Evolutionary conservation across 768 basidiomycete species (phyloP).

Genomic region (Steccherinum ochraceum): DNA sequence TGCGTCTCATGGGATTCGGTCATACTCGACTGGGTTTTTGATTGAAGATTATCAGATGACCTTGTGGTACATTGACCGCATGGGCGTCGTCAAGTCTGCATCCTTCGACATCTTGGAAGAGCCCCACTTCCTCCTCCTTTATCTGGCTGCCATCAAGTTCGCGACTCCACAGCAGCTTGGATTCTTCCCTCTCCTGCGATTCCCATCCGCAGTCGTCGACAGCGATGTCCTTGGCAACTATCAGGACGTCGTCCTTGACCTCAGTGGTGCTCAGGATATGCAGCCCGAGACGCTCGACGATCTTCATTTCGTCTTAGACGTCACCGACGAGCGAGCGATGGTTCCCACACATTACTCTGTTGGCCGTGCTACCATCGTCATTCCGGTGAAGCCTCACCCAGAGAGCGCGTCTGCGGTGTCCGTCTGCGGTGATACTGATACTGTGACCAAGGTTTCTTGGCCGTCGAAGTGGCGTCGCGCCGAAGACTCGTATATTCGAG

Average conservation of each 20-base stretch:
- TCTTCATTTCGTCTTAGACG: background rate
- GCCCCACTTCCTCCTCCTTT: background rate
- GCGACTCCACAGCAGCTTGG: background rate
- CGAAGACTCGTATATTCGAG: background rate
- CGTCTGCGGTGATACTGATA: background rate
- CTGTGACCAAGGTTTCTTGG: background rate
- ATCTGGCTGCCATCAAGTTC: background rate
- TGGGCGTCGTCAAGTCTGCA: background rate
- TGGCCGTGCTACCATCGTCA: background rate
- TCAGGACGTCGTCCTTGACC: background rate
- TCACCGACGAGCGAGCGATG: background rate
- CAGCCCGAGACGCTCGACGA: background rate
- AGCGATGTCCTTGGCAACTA: background rate
- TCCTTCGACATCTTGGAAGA: background rate
- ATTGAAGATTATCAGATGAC: background rate
- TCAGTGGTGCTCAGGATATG: background rate
- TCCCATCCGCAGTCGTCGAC: background rate
- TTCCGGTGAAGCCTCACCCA: background rate
- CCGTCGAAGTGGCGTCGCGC: background rate
- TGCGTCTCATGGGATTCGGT: background rate
- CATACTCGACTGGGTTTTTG: background rate
- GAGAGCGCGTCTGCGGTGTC: background rate
- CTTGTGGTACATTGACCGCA: background rate
- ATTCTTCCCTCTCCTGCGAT: background rate
- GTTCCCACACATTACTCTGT: background rate